Evolutionary conservation across 345 rosid species (phyloP), one percentile per base, ranked within the genome.

Genomic region (Aurinia saxatilis): DNA sequence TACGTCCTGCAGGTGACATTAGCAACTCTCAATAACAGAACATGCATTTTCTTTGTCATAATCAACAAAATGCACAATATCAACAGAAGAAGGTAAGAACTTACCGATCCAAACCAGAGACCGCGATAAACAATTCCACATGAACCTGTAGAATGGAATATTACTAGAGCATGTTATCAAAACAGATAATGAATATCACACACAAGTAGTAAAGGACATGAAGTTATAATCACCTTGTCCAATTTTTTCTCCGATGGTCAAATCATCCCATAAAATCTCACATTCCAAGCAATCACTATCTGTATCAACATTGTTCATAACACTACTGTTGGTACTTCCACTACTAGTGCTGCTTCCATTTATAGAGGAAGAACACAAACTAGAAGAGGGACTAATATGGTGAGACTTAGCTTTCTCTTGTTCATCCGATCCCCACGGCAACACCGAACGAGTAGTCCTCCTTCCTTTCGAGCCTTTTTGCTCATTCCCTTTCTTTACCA

Each of bases 101-200:
- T 58, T 93, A 93, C 99, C 60, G 97, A 93, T 87, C 93, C 99
- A 72, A 79, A 93, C 99, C 99, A 93, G 78, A 93, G 85, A 48
- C 87, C 96, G 47, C 85, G 96, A 76, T 90, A 90, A 10, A 93
- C 99, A 41, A 91, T 93, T 68, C 99, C 99, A 58, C 99, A 93
- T 68, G 97, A 90, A 74, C 99, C 99, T 93, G 90, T 46, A 41
- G 23, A 34, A 53, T 60, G 49, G 58, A 76, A 66, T 55, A 27
- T 15, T n/a, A 40, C 42, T 39, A 54, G 33, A 29, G 4, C 16
- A 16, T 39, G 34, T 25, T 12, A 38, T 34, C 60, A 48, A 34
- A 31, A 73, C 46, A 69, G 25, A 39, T 46, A 13, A 50, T 11
- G n/a, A 15, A 27, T 21, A 49, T 39, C 5, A n/a, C n/a, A n/a